A percentile compares a stretch with the other conserved stretches of the same genome.
phyloP scores from a whole-genome alignment of 176 grass and related monocot species.

The Musa itinerans region DNA sequence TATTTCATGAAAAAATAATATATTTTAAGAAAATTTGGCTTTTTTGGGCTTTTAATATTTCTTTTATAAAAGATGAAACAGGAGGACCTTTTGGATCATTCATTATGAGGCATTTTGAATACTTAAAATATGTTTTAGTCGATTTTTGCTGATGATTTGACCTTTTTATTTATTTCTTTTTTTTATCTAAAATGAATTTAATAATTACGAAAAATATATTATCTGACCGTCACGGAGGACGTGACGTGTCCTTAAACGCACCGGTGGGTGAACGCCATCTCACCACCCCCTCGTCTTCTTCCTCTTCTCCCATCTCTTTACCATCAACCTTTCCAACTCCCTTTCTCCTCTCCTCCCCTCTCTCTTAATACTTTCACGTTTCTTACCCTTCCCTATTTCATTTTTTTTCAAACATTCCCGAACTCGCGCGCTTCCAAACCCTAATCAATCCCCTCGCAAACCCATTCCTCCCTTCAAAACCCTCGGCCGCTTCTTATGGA shows the following conservation, averaged over 20 bases:
- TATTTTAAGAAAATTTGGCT: too few relatives aligned
- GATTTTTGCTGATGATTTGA: neutral
- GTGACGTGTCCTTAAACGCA: conserved; percentile 1
- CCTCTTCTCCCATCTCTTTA: neutral
- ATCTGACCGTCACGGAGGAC: neutral
- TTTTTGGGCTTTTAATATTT: too few relatives aligned
- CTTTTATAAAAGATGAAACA: too few relatives aligned
- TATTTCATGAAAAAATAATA: too few relatives aligned
- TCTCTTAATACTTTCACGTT: neutral
- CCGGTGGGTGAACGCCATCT: neutral
- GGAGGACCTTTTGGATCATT: too few relatives aligned
- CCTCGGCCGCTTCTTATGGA: neutral
- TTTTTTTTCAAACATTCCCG: conserved; percentile 6
- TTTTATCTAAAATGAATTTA: neutral
- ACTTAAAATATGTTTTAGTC: neutral
- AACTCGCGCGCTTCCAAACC: conserved; percentile 12
- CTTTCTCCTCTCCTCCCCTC: too few relatives aligned
- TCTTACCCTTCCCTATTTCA: neutral
- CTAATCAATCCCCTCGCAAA: neutral
- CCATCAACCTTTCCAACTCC: neutral
- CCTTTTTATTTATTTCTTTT: too few relatives aligned
- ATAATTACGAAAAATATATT: neutral
- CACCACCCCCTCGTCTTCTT: neutral
- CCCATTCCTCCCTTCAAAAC: neutral
- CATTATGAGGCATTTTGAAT: too few relatives aligned